Conservation (phyloP, 768 basidiomycete genomes). For the Amanita inopinata region DNA sequence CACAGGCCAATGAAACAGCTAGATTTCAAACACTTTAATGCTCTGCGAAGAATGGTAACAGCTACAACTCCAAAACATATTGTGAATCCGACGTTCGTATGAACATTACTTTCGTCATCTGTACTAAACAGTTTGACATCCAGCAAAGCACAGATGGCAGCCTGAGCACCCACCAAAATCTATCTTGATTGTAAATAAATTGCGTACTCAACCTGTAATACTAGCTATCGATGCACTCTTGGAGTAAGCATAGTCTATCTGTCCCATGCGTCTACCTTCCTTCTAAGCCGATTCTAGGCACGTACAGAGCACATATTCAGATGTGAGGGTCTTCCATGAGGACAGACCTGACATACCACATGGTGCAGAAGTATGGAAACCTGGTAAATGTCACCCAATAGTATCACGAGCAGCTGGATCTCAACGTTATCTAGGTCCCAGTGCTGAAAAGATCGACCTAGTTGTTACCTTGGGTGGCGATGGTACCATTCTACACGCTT, state of each 20-base stretch:
- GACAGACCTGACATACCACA: constrained; percentile 56
- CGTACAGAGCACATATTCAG: constrained; percentile 46
- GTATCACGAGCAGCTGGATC: constrained; percentile 1
- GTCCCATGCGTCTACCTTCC: constrained; percentile 1
- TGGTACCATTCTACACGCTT: constrained; percentile 90
- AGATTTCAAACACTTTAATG: neutral
- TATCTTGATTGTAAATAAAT: constrained; percentile 73
- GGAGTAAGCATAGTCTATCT: constrained; percentile 33
- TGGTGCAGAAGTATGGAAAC: constrained; percentile 56
- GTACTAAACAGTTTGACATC: constrained; percentile 17
- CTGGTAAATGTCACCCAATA: constrained; percentile 26
- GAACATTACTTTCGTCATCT: neutral
- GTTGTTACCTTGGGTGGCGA: constrained; percentile 92
- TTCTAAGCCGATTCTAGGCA: constrained; percentile 31
- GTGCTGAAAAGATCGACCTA: constrained; percentile 63
- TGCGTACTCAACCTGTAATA: constrained; percentile 68
- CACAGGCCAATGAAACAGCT: neutral
- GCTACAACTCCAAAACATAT: constrained; percentile 13
- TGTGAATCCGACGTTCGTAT: constrained; percentile 22
- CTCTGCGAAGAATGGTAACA: constrained; percentile 10
- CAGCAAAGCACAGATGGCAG: constrained; percentile 26
- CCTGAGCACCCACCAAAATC: constrained; percentile 37
- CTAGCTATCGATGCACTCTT: constrained; percentile 69
- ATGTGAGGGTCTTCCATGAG: constrained; percentile 56
- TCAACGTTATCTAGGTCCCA: constrained; percentile 24